Conservation (phyloP, 176 grass and related monocot species). For the Carex scoparia region DNA sequence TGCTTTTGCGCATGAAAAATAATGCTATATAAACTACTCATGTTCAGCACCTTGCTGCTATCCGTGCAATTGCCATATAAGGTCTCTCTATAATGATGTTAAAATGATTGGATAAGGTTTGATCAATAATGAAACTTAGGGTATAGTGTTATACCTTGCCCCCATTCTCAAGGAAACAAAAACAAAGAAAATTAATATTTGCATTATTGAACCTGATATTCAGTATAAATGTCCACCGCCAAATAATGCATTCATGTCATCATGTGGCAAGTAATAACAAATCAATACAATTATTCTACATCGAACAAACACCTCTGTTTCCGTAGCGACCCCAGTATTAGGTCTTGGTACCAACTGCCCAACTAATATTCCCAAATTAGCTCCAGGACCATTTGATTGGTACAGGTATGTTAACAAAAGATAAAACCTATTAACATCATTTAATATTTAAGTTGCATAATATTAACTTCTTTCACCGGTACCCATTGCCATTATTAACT, state of each 20-base stretch:
- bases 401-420: not conserved
- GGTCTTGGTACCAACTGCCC: not conserved
- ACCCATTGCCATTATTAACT: not conserved
- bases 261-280: not conserved
- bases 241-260: too few species aligned
- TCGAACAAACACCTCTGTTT: constrained; percentile 3
- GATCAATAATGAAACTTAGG: not conserved
- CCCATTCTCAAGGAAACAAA: not conserved
- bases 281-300: not conserved
- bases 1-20: not conserved
- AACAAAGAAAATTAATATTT: not conserved
- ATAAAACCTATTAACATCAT: not conserved
- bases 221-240: not conserved
- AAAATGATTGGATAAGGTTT: not conserved
- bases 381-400: not conserved
- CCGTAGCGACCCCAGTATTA: not conserved
- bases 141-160: not conserved
- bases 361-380: not conserved
- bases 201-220: not conserved
- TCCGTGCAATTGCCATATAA: not conserved
- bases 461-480: not conserved
- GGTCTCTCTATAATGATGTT: not conserved
- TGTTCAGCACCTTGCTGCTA: not conserved
- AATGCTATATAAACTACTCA: not conserved
- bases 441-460: not conserved